A percentile compares a stretch with the other conserved stretches of the same genome.
phyloP scores from a whole-genome alignment of 768 basidiomycete genomes.

The Mycena leptocephala region DNA sequence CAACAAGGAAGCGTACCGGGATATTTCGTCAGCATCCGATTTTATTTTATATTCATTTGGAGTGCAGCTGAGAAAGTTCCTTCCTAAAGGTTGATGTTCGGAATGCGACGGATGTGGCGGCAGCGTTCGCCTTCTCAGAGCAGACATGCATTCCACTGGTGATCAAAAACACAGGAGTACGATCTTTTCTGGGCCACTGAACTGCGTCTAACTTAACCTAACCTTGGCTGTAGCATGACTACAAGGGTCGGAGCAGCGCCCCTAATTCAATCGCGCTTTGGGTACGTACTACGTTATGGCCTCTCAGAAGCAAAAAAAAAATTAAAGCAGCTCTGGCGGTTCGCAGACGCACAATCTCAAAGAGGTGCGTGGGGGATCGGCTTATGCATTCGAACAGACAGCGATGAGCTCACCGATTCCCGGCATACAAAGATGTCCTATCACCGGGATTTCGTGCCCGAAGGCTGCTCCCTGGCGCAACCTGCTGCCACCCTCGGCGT shows the following conservation, averaged over 20 bases:
- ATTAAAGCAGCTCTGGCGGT: neutral
- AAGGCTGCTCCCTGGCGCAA: no score
- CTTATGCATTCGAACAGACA: no score
- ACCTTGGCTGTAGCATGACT: slow-evolving; percentile 57
- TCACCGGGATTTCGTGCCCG: no score
- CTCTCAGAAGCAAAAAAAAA: neutral
- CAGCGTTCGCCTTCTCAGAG: no score
- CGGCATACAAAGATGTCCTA: no score
- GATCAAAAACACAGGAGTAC: slow-evolving; percentile 69
- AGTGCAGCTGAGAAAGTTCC: neutral
- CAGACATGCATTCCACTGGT: slow-evolving; percentile 57
- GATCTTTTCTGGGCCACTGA: slow-evolving; percentile 24
- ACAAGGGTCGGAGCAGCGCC: slow-evolving; percentile 64
- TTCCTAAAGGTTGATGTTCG: slow-evolving; percentile 61
- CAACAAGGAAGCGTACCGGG: slow-evolving; percentile 53
- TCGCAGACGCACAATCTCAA: slow-evolving; percentile 60
- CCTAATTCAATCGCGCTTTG: slow-evolving; percentile 62
- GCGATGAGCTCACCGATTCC: no score
- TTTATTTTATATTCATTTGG: no score
- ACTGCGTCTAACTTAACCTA: neutral
- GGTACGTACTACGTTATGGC: slow-evolving; percentile 46
- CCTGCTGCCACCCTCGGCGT: no score
- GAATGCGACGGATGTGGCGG: slow-evolving; percentile 54
- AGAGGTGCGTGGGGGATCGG: no score
- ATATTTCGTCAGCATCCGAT: slow-evolving; percentile 52